Conservation (phyloP, 495 filamentous ascomycete species). For the Xylaria acuta region DNA sequence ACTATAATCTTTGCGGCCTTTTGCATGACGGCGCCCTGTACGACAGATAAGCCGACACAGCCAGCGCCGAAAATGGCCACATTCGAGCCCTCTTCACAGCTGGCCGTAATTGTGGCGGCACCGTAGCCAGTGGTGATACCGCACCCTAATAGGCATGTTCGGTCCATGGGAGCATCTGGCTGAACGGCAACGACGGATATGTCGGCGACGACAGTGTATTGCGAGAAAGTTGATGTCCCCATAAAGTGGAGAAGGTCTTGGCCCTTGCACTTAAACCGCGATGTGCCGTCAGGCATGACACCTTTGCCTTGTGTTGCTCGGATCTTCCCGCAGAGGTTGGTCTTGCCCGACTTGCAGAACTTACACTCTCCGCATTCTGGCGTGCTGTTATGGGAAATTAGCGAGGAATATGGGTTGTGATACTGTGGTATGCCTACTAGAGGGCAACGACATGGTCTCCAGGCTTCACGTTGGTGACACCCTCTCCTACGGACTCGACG, state of each 20-base stretch:
- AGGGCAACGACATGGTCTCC: slow-evolving; percentile 94
- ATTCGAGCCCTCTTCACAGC: slow-evolving; percentile 85
- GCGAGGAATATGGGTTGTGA: background rate
- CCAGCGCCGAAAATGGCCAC: slow-evolving; percentile 96
- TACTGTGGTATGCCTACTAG: slow-evolving; percentile 67
- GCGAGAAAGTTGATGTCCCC: slow-evolving; percentile 97
- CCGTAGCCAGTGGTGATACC: slow-evolving; percentile 99
- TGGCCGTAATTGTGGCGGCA: slow-evolving; percentile 89
- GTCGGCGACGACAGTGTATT: slow-evolving; percentile 98
- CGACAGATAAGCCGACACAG: slow-evolving; percentile 91
- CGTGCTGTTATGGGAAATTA: slow-evolving; percentile 63
- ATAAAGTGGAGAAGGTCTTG: slow-evolving; percentile 97
- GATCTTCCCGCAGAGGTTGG: slow-evolving; percentile 99
- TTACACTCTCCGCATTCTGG: slow-evolving; percentile 98
- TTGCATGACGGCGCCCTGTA: slow-evolving; percentile 92
- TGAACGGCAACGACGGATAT: slow-evolving; percentile 97
- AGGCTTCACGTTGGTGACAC: slow-evolving; percentile 90
- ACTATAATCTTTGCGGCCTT: slow-evolving; percentile 90
- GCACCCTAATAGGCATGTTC: slow-evolving; percentile 93
- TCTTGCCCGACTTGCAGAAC: slow-evolving; percentile 99
- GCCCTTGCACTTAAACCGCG: slow-evolving; percentile 92
- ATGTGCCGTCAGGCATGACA: slow-evolving; percentile 97
- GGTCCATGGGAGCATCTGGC: slow-evolving; percentile 90
- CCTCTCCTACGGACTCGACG: slow-evolving; percentile 96
- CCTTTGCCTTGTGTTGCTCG: slow-evolving; percentile 93